Conservation (phyloP, 306 rosid species). For the Fagus sylvatica region DNA sequence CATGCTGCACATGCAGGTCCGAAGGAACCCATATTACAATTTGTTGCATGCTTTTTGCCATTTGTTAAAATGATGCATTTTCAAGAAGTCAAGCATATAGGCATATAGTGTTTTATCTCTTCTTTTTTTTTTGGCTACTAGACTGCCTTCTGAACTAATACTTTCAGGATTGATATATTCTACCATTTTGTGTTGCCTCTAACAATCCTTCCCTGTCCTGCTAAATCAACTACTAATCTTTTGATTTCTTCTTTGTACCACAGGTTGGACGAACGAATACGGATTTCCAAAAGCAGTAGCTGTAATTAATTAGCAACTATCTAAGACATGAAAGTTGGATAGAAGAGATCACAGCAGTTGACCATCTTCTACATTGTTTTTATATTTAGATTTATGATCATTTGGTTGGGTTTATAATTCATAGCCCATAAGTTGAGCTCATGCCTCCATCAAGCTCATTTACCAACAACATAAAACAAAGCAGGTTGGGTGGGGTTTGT, state of each 20-base stretch:
- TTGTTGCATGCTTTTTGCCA: background rate
- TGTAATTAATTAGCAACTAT: conserved; percentile 41
- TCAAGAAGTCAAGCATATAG: background rate
- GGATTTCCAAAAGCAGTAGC: conserved; percentile 24
- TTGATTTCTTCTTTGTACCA: background rate
- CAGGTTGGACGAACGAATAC: conserved; percentile 22
- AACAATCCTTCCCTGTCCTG: background rate
- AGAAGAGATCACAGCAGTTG: conserved; percentile 32
- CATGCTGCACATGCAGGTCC: background rate
- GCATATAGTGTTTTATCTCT: too few species aligned
- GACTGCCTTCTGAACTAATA: background rate
- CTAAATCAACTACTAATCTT: background rate
- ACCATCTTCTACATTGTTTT: background rate
- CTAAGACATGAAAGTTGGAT: conserved; percentile 23
- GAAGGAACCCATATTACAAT: background rate
- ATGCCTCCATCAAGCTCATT: conserved; percentile 5
- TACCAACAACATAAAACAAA: background rate
- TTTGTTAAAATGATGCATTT: background rate
- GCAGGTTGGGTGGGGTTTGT: conserved; percentile 20
- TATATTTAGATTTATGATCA: background rate
- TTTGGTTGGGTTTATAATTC: background rate
- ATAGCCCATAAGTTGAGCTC: conserved; percentile 16
- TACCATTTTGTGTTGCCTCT: conserved; percentile 2
- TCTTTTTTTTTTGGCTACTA: background rate
- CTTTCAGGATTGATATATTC: background rate